phyloP scores from a whole-genome alignment of 176 grass and related monocot species.

The Zizania latifolia region DNA sequence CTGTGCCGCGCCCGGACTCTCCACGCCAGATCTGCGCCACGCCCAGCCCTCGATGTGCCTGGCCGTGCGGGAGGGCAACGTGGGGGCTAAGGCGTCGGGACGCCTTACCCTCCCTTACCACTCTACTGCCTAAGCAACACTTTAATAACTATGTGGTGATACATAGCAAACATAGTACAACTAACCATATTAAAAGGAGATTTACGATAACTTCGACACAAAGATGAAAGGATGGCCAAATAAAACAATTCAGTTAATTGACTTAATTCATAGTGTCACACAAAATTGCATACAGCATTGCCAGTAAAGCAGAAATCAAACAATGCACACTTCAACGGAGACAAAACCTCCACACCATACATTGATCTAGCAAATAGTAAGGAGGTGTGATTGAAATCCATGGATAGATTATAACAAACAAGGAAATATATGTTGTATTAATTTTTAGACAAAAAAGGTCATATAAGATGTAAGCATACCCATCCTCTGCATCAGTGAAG shows the following conservation, averaged over 20 bases:
- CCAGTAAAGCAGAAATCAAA: constrained; percentile 13
- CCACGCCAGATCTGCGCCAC: no score
- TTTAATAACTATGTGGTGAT: no score
- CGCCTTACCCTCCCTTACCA: no score
- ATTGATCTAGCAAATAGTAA: constrained; percentile 11
- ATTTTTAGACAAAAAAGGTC: not conserved
- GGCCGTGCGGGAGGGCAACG: no score
- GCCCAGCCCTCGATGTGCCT: no score
- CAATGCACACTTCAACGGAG: not conserved
- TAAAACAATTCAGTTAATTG: constrained; percentile 13
- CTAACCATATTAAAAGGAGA: constrained; percentile 15
- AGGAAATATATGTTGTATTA: not conserved
- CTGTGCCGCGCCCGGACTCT: no score
- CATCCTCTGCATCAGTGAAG: constrained; percentile 97
- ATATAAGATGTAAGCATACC: constrained; percentile 37
- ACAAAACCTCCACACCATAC: constrained; percentile 10
- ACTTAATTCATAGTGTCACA: constrained; percentile 25
- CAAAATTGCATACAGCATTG: constrained; percentile 12
- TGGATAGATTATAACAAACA: constrained; percentile 8
- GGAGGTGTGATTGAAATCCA: constrained; percentile 23
- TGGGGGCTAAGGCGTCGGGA: no score
- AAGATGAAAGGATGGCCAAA: not conserved
- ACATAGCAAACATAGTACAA: constrained; percentile 18
- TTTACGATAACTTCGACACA: constrained; percentile 6
- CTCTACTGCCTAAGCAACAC: no score